Evolutionary conservation across 192 early-diverging fungal species (phyloP).

Genomic region (Entrophospora sp.): DNA sequence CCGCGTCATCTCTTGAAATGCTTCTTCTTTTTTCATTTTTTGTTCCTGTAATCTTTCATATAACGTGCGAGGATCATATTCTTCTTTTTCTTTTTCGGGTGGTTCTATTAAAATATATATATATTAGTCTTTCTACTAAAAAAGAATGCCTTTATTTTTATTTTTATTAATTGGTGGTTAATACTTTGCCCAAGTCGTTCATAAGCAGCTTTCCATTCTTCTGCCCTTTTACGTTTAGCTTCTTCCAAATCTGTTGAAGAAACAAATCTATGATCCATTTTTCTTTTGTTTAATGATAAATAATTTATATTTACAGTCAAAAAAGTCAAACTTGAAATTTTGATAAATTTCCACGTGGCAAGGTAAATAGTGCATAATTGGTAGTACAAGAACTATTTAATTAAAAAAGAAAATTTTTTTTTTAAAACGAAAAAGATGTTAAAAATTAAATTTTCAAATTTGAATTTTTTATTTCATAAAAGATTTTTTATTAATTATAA

Average conservation of each 20-base stretch:
- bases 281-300: too few species aligned
- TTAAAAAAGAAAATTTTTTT: too few species aligned
- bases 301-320: too few species aligned
- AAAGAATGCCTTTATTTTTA: background rate
- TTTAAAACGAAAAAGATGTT: background rate
- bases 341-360: too few species aligned
- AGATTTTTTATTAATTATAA: background rate
- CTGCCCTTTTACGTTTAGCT: slow-evolving; percentile 24
- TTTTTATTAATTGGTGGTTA: slow-evolving; percentile 24
- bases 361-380: too few species aligned
- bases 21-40: slow-evolving; percentile 51
- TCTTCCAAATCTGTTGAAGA: slow-evolving; percentile 25
- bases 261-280: slow-evolving; percentile 16
- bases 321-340: too few species aligned
- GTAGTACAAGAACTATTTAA: too few species aligned
- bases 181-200: slow-evolving; percentile 22
- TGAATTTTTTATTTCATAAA: background rate
- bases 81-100: slow-evolving; percentile 32
- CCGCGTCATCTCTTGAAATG: slow-evolving; percentile 48
- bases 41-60: slow-evolving; percentile 71
- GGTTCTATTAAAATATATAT: slow-evolving; percentile 20
- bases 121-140: background rate
- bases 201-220: slow-evolving; percentile 28
- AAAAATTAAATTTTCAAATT: background rate
- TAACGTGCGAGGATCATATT: slow-evolving; percentile 64